Percentiles rank a stretch among this genome's conserved stretches.
Conservation (phyloP, 75 land plant genomes). For the Chamaecyparis obtusa region DNA sequence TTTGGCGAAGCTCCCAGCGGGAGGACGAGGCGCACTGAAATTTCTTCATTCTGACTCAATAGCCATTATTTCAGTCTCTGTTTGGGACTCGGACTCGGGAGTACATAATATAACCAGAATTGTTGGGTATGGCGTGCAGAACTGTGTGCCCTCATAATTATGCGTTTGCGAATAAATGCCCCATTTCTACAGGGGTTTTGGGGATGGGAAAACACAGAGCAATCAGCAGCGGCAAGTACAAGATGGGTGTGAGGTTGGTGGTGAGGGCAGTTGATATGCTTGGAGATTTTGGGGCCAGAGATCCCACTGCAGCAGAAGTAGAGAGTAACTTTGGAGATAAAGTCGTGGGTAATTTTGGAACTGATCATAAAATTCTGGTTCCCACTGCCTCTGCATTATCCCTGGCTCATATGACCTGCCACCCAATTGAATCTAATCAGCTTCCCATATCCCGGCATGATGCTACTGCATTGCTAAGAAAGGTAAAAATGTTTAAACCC, state of each 20-base stretch:
- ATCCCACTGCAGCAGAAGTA: constrained; percentile 76
- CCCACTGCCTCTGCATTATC: constrained; percentile 57
- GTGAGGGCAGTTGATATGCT: constrained; percentile 23
- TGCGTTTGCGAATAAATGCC: background rate
- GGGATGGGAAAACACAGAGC: background rate
- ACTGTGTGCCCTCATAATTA: background rate
- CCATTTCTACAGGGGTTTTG: background rate
- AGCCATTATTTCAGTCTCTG: background rate
- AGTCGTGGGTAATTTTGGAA: constrained; percentile 52
- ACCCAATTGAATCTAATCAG: constrained; percentile 35
- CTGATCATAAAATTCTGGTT: constrained; percentile 77
- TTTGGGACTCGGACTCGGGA: background rate
- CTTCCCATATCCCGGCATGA: constrained; percentile 51
- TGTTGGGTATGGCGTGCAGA: background rate
- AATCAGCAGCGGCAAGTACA: background rate
- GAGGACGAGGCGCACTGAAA: background rate
- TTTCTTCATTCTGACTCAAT: background rate
- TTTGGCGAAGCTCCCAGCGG: background rate
- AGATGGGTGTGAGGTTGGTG: constrained; percentile 4
- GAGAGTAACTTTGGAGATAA: constrained; percentile 86
- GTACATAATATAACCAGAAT: background rate
- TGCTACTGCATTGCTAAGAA: constrained; percentile 58
- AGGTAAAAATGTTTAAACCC: constrained; percentile 33
- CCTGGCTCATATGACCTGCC: constrained; percentile 49
- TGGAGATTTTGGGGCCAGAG: constrained; percentile 82